Evolutionary conservation across 441 rosid genomes (phyloP).

Genomic region (Mallotus repandus): DNA sequence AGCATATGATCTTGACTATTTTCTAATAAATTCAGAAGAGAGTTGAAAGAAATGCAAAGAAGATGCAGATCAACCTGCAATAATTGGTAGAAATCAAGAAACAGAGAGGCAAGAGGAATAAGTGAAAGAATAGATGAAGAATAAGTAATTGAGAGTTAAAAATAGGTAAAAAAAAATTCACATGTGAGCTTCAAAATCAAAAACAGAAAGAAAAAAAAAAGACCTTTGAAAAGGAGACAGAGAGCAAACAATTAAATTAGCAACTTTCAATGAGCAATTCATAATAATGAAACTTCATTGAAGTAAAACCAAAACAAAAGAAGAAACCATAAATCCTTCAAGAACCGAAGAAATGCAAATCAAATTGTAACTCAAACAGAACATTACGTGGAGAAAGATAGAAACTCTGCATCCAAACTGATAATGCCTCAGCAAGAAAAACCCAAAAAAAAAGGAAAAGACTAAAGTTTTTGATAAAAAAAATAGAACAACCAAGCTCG

Average conservation of each 20-base stretch:
- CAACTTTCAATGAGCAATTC: background rate
- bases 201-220: background rate
- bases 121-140: background rate
- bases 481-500: background rate
- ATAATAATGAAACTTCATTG: background rate
- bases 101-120: background rate
- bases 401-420: background rate
- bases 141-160: background rate
- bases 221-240: background rate
- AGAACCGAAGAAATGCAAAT: background rate
- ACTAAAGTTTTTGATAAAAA: background rate
- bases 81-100: background rate
- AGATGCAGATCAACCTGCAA: slow-evolving; percentile 8
- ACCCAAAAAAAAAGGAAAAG: background rate
- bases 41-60: background rate
- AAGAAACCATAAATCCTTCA: no score
- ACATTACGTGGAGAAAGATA: no score
- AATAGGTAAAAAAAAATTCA: background rate
- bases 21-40: background rate
- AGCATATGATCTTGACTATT: background rate
- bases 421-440: background rate
- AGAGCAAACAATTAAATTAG: background rate
- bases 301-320: no score
- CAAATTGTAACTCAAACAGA: no score
- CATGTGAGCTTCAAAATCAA: background rate